Conservation (phyloP, 441 rosid species). For the Croton laevigatus region DNA sequence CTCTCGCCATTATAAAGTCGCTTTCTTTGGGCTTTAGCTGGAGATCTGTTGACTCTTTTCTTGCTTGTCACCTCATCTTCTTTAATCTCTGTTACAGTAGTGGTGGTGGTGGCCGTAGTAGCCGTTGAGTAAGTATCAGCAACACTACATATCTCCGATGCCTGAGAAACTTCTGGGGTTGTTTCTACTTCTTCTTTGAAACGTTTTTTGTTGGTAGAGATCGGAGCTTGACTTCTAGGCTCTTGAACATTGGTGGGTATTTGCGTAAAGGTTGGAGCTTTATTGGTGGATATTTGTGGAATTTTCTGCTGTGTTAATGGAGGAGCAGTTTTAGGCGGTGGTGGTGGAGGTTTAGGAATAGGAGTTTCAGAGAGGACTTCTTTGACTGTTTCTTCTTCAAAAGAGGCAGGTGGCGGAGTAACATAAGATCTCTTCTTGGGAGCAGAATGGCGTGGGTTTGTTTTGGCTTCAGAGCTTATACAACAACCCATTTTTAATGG, state of each 20-base stretch:
- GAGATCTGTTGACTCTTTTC: constrained; percentile 35
- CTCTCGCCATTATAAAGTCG: constrained; percentile 36
- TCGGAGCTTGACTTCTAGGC: constrained; percentile 8
- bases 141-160: constrained; percentile 51
- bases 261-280: background rate
- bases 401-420: constrained; percentile 28
- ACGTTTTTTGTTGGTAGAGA: constrained; percentile 14
- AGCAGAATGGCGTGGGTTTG: background rate
- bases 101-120: constrained; percentile 41
- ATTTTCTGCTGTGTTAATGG: background rate
- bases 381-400: constrained; percentile 76
- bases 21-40: constrained; percentile 48
- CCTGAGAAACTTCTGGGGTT: constrained; percentile 44
- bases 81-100: constrained; percentile 43
- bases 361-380: constrained; percentile 68
- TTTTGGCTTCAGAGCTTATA: constrained; percentile 31
- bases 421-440: background rate
- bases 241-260: background rate
- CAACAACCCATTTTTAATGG: constrained; percentile 49
- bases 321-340: background rate
- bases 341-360: constrained; percentile 20
- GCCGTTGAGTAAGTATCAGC: constrained; percentile 44
- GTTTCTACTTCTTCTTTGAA: constrained; percentile 14
- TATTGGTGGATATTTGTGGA: constrained; percentile 5
- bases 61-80: constrained; percentile 72